A percentile compares a stretch with the other conserved stretches of the same genome.
Conservation (phyloP, 768 basidiomycete genomes). For the Boletus pseudo-olivaceus region DNA sequence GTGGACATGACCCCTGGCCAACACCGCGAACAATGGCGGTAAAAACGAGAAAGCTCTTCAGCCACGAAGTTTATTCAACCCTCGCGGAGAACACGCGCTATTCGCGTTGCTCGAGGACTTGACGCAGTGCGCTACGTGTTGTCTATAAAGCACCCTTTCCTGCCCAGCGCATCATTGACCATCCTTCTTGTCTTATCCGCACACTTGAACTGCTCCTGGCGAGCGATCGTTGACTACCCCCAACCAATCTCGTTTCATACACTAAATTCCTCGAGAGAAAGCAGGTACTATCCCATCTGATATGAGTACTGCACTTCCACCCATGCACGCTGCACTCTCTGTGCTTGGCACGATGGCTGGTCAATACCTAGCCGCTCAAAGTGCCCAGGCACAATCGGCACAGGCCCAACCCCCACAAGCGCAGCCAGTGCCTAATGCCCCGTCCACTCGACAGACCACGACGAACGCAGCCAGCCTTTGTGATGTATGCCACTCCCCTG, state of each 20-base stretch:
- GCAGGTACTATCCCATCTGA: constrained; percentile 11
- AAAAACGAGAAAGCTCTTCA: constrained; percentile 5
- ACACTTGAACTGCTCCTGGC: constrained; percentile 27
- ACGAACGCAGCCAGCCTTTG: constrained; percentile 39
- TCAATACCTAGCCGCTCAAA: constrained; percentile 33
- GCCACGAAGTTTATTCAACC: constrained; percentile 16
- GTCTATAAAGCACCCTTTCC: constrained; percentile 25
- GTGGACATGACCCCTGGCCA: not conserved
- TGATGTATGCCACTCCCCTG: constrained; percentile 39
- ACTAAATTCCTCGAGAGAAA: constrained; percentile 7
- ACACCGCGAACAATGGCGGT: constrained; percentile 11
- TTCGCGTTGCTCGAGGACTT: constrained; percentile 24
- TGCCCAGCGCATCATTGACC: constrained; percentile 15
- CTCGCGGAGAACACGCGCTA: constrained; percentile 31
- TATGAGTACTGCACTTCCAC: constrained; percentile 31
- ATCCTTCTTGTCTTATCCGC: constrained; percentile 46
- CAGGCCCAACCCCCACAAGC: constrained; percentile 23
- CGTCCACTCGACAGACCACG: constrained; percentile 18
- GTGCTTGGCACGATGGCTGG: constrained; percentile 35
- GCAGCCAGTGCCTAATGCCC: constrained; percentile 17
- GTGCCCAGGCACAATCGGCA: constrained; percentile 26
- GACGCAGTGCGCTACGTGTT: constrained; percentile 10
- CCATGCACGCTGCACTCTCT: constrained; percentile 36
- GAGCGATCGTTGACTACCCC: constrained; percentile 19
- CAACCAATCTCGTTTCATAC: constrained; percentile 5